Percentiles rank a stretch among this genome's conserved stretches.
phyloP scores from a whole-genome alignment of 139 green algal genomes.

The Tetradesmus obliquus region DNA sequence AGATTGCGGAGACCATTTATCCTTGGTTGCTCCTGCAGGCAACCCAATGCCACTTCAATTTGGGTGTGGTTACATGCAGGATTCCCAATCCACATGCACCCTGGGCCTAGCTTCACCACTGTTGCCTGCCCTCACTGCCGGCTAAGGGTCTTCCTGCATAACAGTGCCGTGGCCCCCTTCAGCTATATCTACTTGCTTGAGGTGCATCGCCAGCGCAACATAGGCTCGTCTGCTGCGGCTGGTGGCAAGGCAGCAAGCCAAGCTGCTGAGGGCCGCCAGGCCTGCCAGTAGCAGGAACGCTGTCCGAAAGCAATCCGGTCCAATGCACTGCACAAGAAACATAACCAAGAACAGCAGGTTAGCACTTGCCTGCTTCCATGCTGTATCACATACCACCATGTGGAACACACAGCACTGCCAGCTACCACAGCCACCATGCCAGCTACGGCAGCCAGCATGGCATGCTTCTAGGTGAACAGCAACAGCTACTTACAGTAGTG shows the following conservation, averaged over 20 bases:
- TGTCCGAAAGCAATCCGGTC: constrained; percentile 34
- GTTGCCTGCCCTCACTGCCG: background rate
- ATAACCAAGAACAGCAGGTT: too few species aligned
- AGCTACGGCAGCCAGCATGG: too few species aligned
- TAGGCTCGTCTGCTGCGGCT: constrained; percentile 12
- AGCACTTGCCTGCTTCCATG: too few species aligned
- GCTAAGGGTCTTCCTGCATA: background rate
- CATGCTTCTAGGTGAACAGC: too few species aligned
- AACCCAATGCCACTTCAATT: background rate
- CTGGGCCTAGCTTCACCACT: background rate
- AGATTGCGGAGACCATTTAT: too few species aligned
- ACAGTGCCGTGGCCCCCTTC: background rate
- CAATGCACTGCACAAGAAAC: constrained; percentile 1
- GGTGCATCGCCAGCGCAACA: background rate
- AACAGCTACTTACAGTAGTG: too few species aligned
- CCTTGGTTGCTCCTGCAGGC: too few species aligned
- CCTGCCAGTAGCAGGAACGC: constrained; percentile 40
- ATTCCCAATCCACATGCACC: too few species aligned
- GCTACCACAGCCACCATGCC: too few species aligned
- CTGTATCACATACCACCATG: too few species aligned
- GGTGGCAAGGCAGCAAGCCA: constrained; percentile 6
- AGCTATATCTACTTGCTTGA: constrained; percentile 28
- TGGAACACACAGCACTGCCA: too few species aligned
- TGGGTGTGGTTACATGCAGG: background rate
- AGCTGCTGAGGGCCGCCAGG: constrained; percentile 6